Evolutionary conservation across 176 grass and related monocot species (phyloP), one percentile per base, ranked within the genome.

Genomic region (Ensete glaucum): DNA sequence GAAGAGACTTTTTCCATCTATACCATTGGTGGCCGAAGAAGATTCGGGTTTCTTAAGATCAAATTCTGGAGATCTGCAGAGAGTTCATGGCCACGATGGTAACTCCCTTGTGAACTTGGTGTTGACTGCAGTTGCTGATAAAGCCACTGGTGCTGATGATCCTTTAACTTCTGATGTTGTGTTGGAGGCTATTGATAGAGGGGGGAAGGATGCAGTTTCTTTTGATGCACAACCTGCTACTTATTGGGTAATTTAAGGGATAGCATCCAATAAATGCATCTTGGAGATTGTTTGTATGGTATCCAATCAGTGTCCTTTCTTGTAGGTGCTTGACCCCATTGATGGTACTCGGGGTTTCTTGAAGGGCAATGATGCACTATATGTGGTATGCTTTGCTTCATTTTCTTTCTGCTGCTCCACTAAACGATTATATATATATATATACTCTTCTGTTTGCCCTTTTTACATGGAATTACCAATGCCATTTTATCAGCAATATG

Each of bases 251-350:
- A 67, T 29, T 17, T 62, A 50, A 69, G 69, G 1, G 0, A 26
- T 74, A 11, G 51, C 62, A 14, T 66, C 15, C 2, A 63, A 53
- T 26, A 29, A 27, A 14, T 15, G 27, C 50, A 69, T 43, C 27
- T 50, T 50, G 67, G 26, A 29, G 9, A 29, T 29, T 50, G 4
- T 17, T 69, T 20, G 5, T n/a, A 48, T 34, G 22, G 9, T 50
- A n/a, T 11, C 3, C 9, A 11, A 49, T 9, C 26, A 5, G 3
- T 17, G 19, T 54, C 3, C n/a, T 73, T 29, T 78, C 52, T 25
- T 55, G 8, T 83, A 98, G 94, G 86, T 98, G 74, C 90, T 98
- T 62, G 94, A 98, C 84, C 94, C 94, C n/a, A 93, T 98, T 82
- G 94, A 98, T 85, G 94, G 90, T 62, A 98, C 90, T 48, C 87